Base-by-base conservation (phyloP, 164 flowering plant genomes). In the Vitis rupestris region DNA sequence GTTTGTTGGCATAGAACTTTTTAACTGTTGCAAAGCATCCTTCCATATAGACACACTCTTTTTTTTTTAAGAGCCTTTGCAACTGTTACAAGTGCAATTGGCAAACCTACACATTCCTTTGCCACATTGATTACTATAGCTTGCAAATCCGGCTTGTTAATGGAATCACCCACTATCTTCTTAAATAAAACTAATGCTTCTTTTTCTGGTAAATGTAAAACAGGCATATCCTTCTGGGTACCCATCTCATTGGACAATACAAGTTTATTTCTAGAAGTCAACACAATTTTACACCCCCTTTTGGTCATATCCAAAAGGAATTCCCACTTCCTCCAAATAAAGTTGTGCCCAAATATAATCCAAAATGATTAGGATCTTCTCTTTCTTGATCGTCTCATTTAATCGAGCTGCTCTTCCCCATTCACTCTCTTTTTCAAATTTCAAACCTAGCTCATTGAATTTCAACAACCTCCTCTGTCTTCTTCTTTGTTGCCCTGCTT, bases 251-350 rank as follows among this genome's bases (percentile, higher is more conserved):
- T 11, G 50, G 8, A 2, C 13, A 61, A 37, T 0, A 31, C 6
- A 6, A 0, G 4, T 31, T 6, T 31, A 37, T 44, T 19, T 61
- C 64, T 61, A 37, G 66, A 63, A 14, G 29, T 63, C 30, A 63
- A 11, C 31, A 63, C 10, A 2, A 63, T 16, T 49, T 63, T 63
- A 11, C 66, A 63, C 6, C 44, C 44, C 44, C 44, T 31, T 31
- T 0, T 31, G 44, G 44, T 31, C 5, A 31, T 31, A 1, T 31
- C 5, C 5, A 31, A 6, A 63, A 8, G 27, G 11, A 49, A 63
- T 31, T 63, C 65, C 65, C 3, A 63, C 3, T n/a, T 3, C 9
- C 52, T 63, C 27, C 65, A 63, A 63, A 47, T 63, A 29, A 13
- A 63, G 2, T 15, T 16, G 8, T 0, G 1, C 10, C 65, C 49